phyloP scores from a whole-genome alignment of 805 yeast species.

The Wickerhamiella allomyrinae region DNA sequence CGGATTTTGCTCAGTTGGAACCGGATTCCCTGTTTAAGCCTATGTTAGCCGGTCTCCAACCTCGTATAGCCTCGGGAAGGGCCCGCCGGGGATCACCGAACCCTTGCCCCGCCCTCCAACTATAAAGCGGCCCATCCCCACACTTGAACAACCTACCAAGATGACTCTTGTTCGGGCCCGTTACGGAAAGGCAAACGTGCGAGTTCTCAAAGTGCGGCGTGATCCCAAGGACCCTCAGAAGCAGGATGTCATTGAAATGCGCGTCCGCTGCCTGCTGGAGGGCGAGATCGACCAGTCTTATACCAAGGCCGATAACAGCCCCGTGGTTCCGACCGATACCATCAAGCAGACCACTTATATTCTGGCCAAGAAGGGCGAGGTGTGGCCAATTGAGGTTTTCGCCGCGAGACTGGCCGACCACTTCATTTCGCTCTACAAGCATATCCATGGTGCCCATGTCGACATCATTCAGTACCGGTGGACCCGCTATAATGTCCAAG shows the following conservation, averaged over 20 bases:
- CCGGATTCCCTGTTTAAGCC: no score
- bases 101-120: slow-evolving; percentile 1
- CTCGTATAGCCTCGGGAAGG: no score
- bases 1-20: no score
- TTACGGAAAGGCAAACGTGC: slow-evolving; percentile 89
- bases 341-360: slow-evolving; percentile 78
- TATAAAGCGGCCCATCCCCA: not conserved
- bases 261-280: slow-evolving; percentile 56
- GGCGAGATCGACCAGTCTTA: slow-evolving; percentile 72
- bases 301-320: slow-evolving; percentile 75
- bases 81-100: slow-evolving; percentile 4
- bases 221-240: slow-evolving; percentile 55
- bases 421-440: slow-evolving; percentile 61
- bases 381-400: slow-evolving; percentile 83
- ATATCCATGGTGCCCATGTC: slow-evolving; percentile 58
- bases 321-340: slow-evolving; percentile 90
- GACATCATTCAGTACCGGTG: slow-evolving; percentile 61
- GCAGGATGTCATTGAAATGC: slow-evolving; percentile 78
- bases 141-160: not conserved
- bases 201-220: slow-evolving; percentile 76
- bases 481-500: slow-evolving; percentile 63
- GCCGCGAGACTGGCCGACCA: slow-evolving; percentile 76
- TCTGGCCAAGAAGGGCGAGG: slow-evolving; percentile 68
- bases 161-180: slow-evolving; percentile 17
- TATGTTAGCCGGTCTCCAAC: no score